A percentile compares a stretch with the other conserved stretches of the same genome.
Conservation (phyloP, 257 asterid genomes). For the Echites panduratus region DNA sequence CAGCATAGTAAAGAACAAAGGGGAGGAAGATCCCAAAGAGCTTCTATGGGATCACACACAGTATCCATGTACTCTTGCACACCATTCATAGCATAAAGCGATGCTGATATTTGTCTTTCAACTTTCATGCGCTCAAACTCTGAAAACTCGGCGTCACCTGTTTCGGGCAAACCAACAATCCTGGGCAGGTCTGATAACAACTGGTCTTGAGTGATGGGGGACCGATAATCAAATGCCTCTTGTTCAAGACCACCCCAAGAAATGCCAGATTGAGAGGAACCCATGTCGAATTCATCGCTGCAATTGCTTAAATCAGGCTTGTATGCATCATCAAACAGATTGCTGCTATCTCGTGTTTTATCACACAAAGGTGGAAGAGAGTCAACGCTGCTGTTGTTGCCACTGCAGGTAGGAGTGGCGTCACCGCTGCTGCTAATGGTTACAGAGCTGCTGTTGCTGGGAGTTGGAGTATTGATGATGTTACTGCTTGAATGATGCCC, state of each 20-base stretch:
- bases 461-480: neutral
- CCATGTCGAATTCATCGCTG: slow-evolving; percentile 9
- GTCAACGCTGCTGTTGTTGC: slow-evolving; percentile 3
- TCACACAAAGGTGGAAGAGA: slow-evolving; percentile 1
- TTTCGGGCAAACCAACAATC: slow-evolving; percentile 8
- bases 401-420: slow-evolving; percentile 6
- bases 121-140: slow-evolving; percentile 55
- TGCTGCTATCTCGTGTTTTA: slow-evolving; percentile 10
- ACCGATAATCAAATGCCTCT: neutral
- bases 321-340: slow-evolving; percentile 34
- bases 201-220: slow-evolving; percentile 1
- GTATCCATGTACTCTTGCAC: slow-evolving; percentile 68
- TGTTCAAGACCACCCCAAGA: slow-evolving; percentile 13
- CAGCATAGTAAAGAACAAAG: slow-evolving; percentile 35
- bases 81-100: slow-evolving; percentile 66
- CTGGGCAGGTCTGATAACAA: slow-evolving; percentile 17
- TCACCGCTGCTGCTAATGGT: neutral
- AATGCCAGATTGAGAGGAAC: slow-evolving; percentile 9
- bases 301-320: slow-evolving; percentile 52
- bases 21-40: slow-evolving; percentile 74
- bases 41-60: slow-evolving; percentile 41
- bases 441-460: slow-evolving; percentile 8
- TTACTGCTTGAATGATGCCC: neutral
- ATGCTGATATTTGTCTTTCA: slow-evolving; percentile 75
- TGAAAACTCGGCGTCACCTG: slow-evolving; percentile 16